A percentile compares a stretch with the other conserved stretches of the same genome.
phyloP scores from a whole-genome alignment of 73 alveolate species.

The Paramecium sexaurelia region DNA sequence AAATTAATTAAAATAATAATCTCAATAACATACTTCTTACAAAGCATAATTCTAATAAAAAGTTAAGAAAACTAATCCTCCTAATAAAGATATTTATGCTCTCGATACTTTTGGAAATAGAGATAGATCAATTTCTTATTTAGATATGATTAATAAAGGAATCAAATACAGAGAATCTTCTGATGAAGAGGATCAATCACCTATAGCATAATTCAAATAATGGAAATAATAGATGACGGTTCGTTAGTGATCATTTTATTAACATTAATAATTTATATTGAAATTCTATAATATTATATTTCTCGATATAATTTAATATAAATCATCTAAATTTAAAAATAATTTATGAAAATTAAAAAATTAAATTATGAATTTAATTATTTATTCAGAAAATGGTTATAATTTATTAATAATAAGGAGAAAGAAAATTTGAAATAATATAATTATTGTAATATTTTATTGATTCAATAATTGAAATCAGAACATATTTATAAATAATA shows the following conservation, averaged over 20 bases:
- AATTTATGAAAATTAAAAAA: no score
- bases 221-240: conserved; percentile 47
- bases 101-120: conserved; percentile 38
- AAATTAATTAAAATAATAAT: conserved; percentile 12
- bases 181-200: conserved; percentile 16
- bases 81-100: not conserved
- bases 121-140: conserved; percentile 11
- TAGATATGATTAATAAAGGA: conserved; percentile 13
- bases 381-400: no score
- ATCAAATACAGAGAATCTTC: not conserved
- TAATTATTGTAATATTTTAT: no score
- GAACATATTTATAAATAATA: no score
- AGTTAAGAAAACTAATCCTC: not conserved
- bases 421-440: no score
- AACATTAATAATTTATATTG: not conserved
- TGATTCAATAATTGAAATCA: no score
- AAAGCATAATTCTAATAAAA: conserved; percentile 8
- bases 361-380: no score
- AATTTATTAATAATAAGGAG: no score
- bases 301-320: no score
- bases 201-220: not conserved
- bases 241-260: not conserved
- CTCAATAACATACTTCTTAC: not conserved
- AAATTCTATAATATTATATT: not conserved
- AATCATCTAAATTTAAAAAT: no score